These are phyloP conservation scores for Peterozyma xylosa DNA, from an alignment of 805 yeast genomes.

Conservation along the genomic window DNA sequence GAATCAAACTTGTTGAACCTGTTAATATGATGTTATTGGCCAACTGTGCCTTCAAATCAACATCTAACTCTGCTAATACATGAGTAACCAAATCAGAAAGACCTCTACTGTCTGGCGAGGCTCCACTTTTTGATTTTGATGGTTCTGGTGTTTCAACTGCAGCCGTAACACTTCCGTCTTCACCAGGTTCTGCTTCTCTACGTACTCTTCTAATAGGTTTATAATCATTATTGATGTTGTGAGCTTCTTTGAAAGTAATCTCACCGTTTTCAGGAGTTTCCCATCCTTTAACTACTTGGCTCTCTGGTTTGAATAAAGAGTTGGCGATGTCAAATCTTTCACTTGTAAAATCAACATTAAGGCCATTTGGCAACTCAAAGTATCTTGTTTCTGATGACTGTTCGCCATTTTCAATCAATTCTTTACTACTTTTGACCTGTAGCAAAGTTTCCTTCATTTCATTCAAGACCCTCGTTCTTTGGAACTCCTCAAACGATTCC, in stretches of 20 bases:
- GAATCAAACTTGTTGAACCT: constrained; percentile 75
- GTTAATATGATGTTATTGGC: constrained; percentile 87
- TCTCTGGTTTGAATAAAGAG: constrained; percentile 59
- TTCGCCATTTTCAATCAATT: constrained; percentile 17
- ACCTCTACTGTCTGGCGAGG: constrained; percentile 26
- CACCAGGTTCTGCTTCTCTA: constrained; percentile 2
- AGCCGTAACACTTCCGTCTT: background rate
- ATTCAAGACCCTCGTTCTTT: constrained; percentile 46
- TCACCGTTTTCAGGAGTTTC: constrained; percentile 45
- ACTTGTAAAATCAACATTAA: constrained; percentile 48
- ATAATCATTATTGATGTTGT: constrained; percentile 9
- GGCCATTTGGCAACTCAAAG: constrained; percentile 76
- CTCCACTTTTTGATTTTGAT: constrained; percentile 1
- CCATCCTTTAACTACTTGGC: constrained; percentile 23
- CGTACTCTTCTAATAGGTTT: constrained; percentile 10
- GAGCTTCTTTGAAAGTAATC: constrained; percentile 18
- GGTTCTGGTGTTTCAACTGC: background rate
- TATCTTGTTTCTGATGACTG: constrained; percentile 28
- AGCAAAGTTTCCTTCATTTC: constrained; percentile 72
- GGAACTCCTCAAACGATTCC: constrained; percentile 46
- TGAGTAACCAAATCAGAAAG: constrained; percentile 54
- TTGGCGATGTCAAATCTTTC: constrained; percentile 65
- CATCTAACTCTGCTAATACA: constrained; percentile 56
- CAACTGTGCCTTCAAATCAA: constrained; percentile 74
- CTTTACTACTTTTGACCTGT: constrained; percentile 28